Conservation (phyloP, 139 green algal species). For the Chlorella sp. region DNA sequence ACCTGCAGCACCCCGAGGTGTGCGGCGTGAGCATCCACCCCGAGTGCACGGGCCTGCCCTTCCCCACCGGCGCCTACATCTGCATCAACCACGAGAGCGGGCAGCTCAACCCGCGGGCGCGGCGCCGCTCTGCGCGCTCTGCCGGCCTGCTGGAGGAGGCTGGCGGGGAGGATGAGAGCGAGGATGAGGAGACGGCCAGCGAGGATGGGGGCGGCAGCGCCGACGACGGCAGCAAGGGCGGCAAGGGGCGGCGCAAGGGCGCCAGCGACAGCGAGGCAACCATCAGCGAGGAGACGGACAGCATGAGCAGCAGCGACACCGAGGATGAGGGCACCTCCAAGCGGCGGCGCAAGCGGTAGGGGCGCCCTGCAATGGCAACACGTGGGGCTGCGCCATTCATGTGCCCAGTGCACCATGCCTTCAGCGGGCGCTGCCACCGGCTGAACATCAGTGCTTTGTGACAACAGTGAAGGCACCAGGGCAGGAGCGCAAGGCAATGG, state of each 20-base stretch:
- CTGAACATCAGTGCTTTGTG: no score
- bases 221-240: neutral
- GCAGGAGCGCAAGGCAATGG: no score
- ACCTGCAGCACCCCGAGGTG: constrained; percentile 34
- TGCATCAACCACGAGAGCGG: constrained; percentile 51
- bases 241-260: neutral
- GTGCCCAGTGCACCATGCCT: no score
- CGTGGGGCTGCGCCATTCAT: no score
- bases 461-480: no score
- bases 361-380: no score
- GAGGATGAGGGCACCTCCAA: constrained; percentile 18
- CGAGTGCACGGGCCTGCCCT: constrained; percentile 44
- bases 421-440: no score
- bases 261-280: constrained; percentile 29
- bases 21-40: constrained; percentile 48
- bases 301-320: constrained; percentile 22
- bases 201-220: constrained; percentile 11
- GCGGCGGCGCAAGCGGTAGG: constrained; percentile 22
- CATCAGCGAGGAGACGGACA: constrained; percentile 11
- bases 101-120: constrained; percentile 44
- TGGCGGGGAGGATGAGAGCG: neutral
- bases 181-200: constrained; percentile 12
- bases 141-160: constrained; percentile 3
- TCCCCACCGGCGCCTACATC: constrained; percentile 37
- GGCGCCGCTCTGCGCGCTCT: neutral